A percentile compares a stretch with the other conserved stretches of the same genome.
Conservation (phyloP, 345 rosid genomes). For the Rhodomyrtus tomentosa region DNA sequence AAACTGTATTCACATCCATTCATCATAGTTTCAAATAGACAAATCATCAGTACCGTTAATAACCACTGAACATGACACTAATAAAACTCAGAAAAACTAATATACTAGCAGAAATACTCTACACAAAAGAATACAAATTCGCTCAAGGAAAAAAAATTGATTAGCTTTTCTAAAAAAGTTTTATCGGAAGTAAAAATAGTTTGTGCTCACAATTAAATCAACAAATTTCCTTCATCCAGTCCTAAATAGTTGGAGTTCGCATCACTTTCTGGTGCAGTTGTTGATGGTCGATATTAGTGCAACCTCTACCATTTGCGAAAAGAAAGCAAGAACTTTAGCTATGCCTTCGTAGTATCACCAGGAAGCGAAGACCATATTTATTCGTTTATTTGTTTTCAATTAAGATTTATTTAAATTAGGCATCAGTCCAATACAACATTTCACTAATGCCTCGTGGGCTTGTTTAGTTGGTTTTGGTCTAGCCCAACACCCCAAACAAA, state of each 20-base stretch:
- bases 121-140: background rate
- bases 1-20: background rate
- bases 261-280: background rate
- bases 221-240: background rate
- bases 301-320: background rate
- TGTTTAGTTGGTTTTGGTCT: background rate
- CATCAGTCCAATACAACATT: background rate
- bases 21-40: no score
- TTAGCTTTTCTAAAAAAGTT: background rate
- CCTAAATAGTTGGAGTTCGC: background rate
- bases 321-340: background rate
- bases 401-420: background rate
- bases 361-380: background rate
- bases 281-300: background rate
- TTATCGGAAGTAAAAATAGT: background rate
- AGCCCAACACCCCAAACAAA: background rate
- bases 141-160: background rate
- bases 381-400: background rate
- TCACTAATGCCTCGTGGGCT: background rate
- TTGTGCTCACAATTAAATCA: background rate
- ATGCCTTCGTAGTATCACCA: background rate
- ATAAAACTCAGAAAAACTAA: background rate
- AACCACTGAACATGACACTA: no score
- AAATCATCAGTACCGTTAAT: background rate
- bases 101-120: background rate